phyloP scores from a whole-genome alignment of 2,329 filamentous ascomycete genomes.

The Colletotrichum kahawae region DNA sequence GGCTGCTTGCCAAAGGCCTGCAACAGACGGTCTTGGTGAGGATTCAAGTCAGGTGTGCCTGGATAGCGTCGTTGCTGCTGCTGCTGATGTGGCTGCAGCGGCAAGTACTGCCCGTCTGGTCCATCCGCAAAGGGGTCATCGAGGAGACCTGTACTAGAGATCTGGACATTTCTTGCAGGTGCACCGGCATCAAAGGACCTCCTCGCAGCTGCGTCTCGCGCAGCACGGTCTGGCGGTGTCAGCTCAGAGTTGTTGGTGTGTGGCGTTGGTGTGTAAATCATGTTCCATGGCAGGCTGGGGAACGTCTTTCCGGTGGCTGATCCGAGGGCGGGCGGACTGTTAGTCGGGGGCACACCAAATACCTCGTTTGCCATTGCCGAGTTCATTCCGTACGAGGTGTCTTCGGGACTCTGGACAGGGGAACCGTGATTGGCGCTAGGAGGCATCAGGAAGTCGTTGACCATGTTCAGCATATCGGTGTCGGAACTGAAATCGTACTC shows the following conservation, averaged over 20 bases:
- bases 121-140: slow-evolving; percentile 35
- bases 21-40: slow-evolving; percentile 38
- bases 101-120: neutral
- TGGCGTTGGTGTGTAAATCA: slow-evolving; percentile 39
- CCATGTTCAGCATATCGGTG: slow-evolving; percentile 48
- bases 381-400: slow-evolving; percentile 62
- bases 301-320: slow-evolving; percentile 40
- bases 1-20: slow-evolving; percentile 35
- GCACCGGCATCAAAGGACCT: slow-evolving; percentile 10
- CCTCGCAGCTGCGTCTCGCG: slow-evolving; percentile 13
- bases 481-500: slow-evolving; percentile 30
- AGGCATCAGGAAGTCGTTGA: slow-evolving; percentile 54
- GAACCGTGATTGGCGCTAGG: slow-evolving; percentile 45
- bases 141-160: slow-evolving; percentile 13
- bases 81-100: neutral
- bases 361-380: slow-evolving; percentile 55
- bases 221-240: slow-evolving; percentile 10
- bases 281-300: slow-evolving; percentile 56
- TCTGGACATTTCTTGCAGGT: neutral
- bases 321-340: slow-evolving; percentile 33
- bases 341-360: slow-evolving; percentile 46
- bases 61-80: neutral
- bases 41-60: slow-evolving; percentile 8
- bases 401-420: slow-evolving; percentile 35
- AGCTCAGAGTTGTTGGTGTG: slow-evolving; percentile 17